A percentile compares a stretch with the other conserved stretches of the same genome.
Evolutionary conservation across 139 green algal species (phyloP).

Genomic region (Chlamydomonas sphaeroides): DNA sequence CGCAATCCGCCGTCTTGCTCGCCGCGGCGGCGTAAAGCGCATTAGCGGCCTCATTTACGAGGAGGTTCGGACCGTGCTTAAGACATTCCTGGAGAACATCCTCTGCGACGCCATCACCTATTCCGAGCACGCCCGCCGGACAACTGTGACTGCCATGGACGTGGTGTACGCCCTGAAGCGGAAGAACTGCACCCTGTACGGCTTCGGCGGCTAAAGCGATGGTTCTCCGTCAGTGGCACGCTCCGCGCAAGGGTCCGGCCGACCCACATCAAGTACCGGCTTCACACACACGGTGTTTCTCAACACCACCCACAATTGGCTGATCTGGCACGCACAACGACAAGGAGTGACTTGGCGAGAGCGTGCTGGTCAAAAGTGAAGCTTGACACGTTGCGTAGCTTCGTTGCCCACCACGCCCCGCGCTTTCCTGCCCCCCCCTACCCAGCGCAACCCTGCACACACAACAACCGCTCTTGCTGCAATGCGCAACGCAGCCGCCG

Average conservation of each 20-base stretch:
- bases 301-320: slow-evolving; percentile 3
- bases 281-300: not conserved
- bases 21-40: slow-evolving; percentile 85
- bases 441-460: no score
- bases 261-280: no score
- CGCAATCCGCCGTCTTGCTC: slow-evolving; percentile 80
- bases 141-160: slow-evolving; percentile 95
- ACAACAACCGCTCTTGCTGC: no score
- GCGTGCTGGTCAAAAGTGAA: no score
- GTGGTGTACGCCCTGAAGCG: slow-evolving; percentile 96
- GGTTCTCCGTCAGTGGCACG: not conserved
- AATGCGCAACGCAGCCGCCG: no score
- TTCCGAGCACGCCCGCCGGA: slow-evolving; percentile 94
- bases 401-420: no score
- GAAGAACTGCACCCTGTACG: slow-evolving; percentile 94
- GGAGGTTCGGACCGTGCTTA: slow-evolving; percentile 87
- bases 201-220: slow-evolving; percentile 87
- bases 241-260: no score
- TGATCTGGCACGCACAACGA: no score
- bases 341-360: no score
- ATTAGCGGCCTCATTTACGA: slow-evolving; percentile 92
- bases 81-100: slow-evolving; percentile 93
- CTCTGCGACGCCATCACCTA: slow-evolving; percentile 95
- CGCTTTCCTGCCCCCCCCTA: no score
- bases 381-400: no score